These are phyloP conservation scores for Fomitopsis betulina DNA, from an alignment of 1,284 basidiomycete species.

Conservation along the genomic window DNA sequence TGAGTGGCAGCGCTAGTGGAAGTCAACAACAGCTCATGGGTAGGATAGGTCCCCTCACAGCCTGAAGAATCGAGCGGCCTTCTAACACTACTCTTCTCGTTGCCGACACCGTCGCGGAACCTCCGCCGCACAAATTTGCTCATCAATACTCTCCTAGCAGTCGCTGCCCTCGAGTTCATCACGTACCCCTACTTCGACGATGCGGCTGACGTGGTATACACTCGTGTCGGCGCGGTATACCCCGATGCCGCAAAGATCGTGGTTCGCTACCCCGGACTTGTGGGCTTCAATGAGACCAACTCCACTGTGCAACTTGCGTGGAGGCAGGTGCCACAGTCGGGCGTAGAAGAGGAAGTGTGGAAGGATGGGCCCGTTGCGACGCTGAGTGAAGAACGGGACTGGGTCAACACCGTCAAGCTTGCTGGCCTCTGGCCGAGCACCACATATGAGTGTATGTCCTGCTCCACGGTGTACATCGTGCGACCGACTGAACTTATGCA, in stretches of 20 bases:
- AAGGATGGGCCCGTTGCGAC: constrained; percentile 46
- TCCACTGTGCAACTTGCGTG: constrained; percentile 40
- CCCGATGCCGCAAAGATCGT: constrained; percentile 59
- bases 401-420: constrained; percentile 57
- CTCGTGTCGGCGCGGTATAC: constrained; percentile 65
- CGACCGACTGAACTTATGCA: constrained; percentile 25
- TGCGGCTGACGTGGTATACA: constrained; percentile 53
- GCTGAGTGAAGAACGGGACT: constrained; percentile 50
- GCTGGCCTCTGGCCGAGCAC: constrained; percentile 66
- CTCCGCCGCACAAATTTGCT: constrained; percentile 36
- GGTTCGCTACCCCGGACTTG: constrained; percentile 47
- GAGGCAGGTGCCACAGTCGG: constrained; percentile 31
- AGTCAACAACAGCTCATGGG: not conserved
- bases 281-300: constrained; percentile 26
- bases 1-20: constrained; percentile 4
- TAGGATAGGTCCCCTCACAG: not conserved
- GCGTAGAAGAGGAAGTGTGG: constrained; percentile 34
- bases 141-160: constrained; percentile 49
- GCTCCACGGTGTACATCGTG: not conserved
- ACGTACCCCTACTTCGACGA: constrained; percentile 48
- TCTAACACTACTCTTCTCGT: constrained; percentile 35
- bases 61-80: not conserved
- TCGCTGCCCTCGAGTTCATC: constrained; percentile 48
- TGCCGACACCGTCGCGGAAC: constrained; percentile 37
- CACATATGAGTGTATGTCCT: constrained; percentile 63